Evolutionary conservation across 805 yeast species (phyloP).

Genomic region (Wickerhamiella dianesei): DNA sequence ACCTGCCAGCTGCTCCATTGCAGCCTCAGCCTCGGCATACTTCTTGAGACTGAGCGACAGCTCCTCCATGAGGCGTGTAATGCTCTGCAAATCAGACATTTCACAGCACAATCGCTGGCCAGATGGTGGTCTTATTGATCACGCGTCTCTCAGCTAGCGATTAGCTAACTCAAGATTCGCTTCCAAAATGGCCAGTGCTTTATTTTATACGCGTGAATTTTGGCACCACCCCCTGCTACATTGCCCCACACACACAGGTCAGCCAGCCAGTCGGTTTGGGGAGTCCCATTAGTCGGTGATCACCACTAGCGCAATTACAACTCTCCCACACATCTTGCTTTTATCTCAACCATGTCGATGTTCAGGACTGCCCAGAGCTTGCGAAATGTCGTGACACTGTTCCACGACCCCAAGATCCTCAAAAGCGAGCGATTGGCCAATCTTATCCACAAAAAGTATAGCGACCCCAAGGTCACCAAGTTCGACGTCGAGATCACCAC

Average conservation of each 20-base stretch:
- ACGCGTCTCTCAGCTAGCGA: too few relatives aligned
- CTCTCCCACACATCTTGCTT: not conserved
- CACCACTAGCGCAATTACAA: not conserved
- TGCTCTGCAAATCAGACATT: constrained; percentile 3
- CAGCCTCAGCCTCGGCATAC: constrained; percentile 16
- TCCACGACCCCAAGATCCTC: constrained; percentile 21
- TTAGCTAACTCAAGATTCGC: too few relatives aligned
- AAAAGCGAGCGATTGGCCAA: constrained; percentile 14
- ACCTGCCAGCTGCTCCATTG: constrained; percentile 15
- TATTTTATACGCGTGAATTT: too few relatives aligned
- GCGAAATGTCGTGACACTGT: constrained; percentile 22
- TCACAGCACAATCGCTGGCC: too few relatives aligned
- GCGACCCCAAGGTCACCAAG: constrained; percentile 14
- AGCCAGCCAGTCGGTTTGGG: too few relatives aligned
- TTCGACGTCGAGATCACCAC: constrained; percentile 24
- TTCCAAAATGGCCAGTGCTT: too few relatives aligned
- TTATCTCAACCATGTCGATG: constrained; percentile 16
- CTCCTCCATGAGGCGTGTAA: constrained; percentile 21
- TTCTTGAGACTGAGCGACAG: constrained; percentile 17
- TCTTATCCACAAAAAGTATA: constrained; percentile 11
- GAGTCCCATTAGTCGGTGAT: too few relatives aligned
- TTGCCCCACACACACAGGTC: too few relatives aligned
- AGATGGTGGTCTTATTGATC: too few relatives aligned
- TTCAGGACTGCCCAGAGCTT: constrained; percentile 21
- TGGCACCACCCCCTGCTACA: too few relatives aligned